phyloP scores from a whole-genome alignment of 1,284 basidiomycete species.

The Cryptococcus depauperatus region DNA sequence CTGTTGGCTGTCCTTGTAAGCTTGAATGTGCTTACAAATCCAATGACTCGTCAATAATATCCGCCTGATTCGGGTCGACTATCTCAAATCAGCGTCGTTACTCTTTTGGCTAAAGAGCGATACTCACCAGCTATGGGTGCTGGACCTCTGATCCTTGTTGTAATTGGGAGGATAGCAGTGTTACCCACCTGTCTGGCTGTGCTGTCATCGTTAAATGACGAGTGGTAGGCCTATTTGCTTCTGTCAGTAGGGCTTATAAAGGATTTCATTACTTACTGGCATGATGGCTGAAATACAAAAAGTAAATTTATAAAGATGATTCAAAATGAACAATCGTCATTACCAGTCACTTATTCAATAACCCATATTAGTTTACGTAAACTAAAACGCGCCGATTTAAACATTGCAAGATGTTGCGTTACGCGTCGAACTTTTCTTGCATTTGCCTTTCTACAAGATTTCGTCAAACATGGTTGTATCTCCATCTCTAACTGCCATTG shows the following conservation, averaged over 20 bases:
- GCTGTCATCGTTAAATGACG: constrained; percentile 78
- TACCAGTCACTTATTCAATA: neutral
- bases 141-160: constrained; percentile 82
- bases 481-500: constrained; percentile 67
- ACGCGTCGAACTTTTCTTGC: neutral
- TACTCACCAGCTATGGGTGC: constrained; percentile 65
- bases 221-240: constrained; percentile 88
- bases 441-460: neutral
- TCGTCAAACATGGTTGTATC: constrained; percentile 2
- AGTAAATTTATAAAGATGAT: no score
- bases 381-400: no score
- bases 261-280: constrained; percentile 11
- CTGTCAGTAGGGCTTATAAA: constrained; percentile 1
- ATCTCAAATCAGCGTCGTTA: constrained; percentile 3
- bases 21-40: constrained; percentile 54
- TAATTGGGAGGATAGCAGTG: constrained; percentile 82
- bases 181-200: constrained; percentile 81
- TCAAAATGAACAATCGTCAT: neutral
- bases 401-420: neutral
- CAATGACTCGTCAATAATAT: constrained; percentile 93
- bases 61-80: constrained; percentile 69
- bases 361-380: no score
- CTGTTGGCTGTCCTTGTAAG: no score
- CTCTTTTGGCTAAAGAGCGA: neutral
- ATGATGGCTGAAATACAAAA: no score